Percentiles rank a stretch among this genome's conserved stretches.
phyloP scores from a whole-genome alignment of 2,329 filamentous ascomycete genomes.

The Mycosphaerella sp. region DNA sequence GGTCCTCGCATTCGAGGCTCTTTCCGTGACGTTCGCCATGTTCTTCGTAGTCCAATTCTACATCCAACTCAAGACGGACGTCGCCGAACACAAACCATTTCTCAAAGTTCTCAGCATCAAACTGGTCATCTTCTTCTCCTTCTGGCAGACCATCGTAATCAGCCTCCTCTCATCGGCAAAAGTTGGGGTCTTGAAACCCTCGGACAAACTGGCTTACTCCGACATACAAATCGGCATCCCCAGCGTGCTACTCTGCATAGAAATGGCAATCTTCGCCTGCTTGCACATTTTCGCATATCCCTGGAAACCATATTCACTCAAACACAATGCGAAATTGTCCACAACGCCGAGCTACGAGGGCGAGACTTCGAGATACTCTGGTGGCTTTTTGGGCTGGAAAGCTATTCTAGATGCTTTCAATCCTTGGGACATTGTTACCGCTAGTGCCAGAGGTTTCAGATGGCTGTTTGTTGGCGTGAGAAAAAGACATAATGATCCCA shows the following conservation, averaged over 20 bases:
- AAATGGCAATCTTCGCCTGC: conserved; percentile 76
- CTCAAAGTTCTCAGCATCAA: conserved; percentile 83
- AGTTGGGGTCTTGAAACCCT: conserved; percentile 56
- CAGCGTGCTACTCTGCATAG: conserved; percentile 68
- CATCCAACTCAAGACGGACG: conserved; percentile 62
- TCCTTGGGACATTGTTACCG: conserved; percentile 76
- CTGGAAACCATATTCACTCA: conserved; percentile 60
- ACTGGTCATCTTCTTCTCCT: conserved; percentile 83
- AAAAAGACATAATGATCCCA: conserved; percentile 44
- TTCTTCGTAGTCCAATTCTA: conserved; percentile 87
- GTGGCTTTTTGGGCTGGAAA: conserved; percentile 58
- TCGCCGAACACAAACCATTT: conserved; percentile 65
- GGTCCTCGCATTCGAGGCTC: conserved; percentile 65
- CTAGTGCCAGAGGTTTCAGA: conserved; percentile 66
- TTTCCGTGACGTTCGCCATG: conserved; percentile 76
- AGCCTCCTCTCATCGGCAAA: conserved; percentile 55
- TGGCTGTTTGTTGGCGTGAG: conserved; percentile 75
- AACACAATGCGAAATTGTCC: conserved; percentile 29
- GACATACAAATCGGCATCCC: conserved; percentile 80
- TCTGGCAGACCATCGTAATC: conserved; percentile 70
- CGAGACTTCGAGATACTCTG: conserved; percentile 45
- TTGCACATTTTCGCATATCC: conserved; percentile 79
- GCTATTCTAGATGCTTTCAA: conserved; percentile 70
- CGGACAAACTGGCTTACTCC: conserved; percentile 57
- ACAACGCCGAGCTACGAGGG: conserved; percentile 23